These are phyloP conservation scores for Ogataea haglerorum DNA, from an alignment of 805 yeast species.

Conservation along the genomic window DNA sequence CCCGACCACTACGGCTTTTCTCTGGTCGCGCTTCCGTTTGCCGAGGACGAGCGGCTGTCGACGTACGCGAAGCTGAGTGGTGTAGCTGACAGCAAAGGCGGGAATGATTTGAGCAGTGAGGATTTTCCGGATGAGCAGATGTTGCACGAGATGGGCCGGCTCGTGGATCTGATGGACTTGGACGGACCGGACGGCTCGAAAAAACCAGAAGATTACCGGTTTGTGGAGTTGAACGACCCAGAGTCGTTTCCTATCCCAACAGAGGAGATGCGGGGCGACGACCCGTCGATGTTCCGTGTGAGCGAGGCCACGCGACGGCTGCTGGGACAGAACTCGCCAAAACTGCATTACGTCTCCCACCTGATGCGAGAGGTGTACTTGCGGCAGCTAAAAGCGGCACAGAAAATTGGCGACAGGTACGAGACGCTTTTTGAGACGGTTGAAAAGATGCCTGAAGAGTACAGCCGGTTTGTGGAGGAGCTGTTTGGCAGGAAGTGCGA, in stretches of 20 bases:
- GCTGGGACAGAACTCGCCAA: conserved; percentile 22
- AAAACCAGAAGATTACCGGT: conserved; percentile 22
- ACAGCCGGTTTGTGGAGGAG: neutral
- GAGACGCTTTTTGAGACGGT: conserved; percentile 3
- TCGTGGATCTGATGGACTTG: conserved; percentile 45
- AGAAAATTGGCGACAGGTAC: neutral
- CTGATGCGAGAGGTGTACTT: conserved; percentile 3
- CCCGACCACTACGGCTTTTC: conserved; percentile 40
- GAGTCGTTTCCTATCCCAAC: conserved; percentile 16
- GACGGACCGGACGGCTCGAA: conserved; percentile 17
- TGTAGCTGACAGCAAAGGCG: conserved; percentile 29
- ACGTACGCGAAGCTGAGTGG: conserved; percentile 40
- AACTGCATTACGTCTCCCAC: conserved; percentile 15
- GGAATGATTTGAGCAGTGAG: conserved; percentile 14
- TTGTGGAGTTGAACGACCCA: conserved; percentile 22
- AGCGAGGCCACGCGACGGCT: conserved; percentile 16
- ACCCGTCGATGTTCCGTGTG: conserved; percentile 2
- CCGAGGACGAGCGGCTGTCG: conserved; percentile 70
- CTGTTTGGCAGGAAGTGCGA: neutral
- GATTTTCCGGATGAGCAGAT: conserved; percentile 37
- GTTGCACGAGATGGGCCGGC: conserved; percentile 40
- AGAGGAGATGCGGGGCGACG: conserved; percentile 4
- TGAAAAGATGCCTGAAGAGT: neutral
- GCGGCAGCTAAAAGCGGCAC: conserved; percentile 1
- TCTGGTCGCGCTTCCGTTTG: conserved; percentile 60